A percentile compares a stretch with the other conserved stretches of the same genome.
Evolutionary conservation across 2,329 filamentous ascomycete genomes (phyloP).

Genomic region (Curvularia verruculosa): DNA sequence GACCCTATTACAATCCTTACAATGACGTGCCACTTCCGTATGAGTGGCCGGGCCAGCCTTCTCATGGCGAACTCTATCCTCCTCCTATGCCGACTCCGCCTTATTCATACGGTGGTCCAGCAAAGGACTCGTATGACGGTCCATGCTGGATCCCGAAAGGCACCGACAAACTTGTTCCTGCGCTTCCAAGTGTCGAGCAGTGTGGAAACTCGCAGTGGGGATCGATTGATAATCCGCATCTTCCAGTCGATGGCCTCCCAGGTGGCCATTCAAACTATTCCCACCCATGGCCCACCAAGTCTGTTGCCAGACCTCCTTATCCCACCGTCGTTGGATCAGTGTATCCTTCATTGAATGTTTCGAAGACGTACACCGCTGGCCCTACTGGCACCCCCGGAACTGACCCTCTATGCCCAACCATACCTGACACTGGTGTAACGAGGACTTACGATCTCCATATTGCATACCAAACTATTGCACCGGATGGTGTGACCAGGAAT

Average conservation of each 20-base stretch:
- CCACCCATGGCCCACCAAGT: not conserved
- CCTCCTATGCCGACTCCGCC: slow-evolving; percentile 30
- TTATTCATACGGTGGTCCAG: slow-evolving; percentile 31
- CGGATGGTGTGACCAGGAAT: slow-evolving; percentile 38
- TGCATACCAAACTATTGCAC: slow-evolving; percentile 38
- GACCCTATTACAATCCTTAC: slow-evolving; percentile 41
- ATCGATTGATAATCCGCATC: slow-evolving; percentile 33
- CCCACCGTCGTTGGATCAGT: slow-evolving; percentile 14
- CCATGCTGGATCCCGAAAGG: slow-evolving; percentile 39
- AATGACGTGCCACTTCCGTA: slow-evolving; percentile 34
- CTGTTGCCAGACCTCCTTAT: slow-evolving; percentile 7
- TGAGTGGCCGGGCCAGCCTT: slow-evolving; percentile 35
- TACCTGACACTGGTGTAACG: slow-evolving; percentile 44
- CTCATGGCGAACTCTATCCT: slow-evolving; percentile 24
- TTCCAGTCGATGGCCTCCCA: slow-evolving; percentile 29
- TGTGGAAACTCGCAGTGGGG: slow-evolving; percentile 42
- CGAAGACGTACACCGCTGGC: slow-evolving; percentile 6
- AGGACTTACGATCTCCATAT: slow-evolving; percentile 37
- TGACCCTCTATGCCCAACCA: slow-evolving; percentile 26
- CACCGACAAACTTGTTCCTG: slow-evolving; percentile 23
- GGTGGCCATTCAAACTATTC: slow-evolving; percentile 13
- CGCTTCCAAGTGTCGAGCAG: slow-evolving; percentile 30
- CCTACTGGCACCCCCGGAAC: slow-evolving; percentile 16
- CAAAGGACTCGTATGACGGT: slow-evolving; percentile 26
- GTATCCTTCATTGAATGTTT: slow-evolving; percentile 15